Percentiles rank a stretch among this genome's conserved stretches.
Evolutionary conservation across 768 basidiomycete genomes (phyloP).

Genomic region (Kwoniella shandongensis): DNA sequence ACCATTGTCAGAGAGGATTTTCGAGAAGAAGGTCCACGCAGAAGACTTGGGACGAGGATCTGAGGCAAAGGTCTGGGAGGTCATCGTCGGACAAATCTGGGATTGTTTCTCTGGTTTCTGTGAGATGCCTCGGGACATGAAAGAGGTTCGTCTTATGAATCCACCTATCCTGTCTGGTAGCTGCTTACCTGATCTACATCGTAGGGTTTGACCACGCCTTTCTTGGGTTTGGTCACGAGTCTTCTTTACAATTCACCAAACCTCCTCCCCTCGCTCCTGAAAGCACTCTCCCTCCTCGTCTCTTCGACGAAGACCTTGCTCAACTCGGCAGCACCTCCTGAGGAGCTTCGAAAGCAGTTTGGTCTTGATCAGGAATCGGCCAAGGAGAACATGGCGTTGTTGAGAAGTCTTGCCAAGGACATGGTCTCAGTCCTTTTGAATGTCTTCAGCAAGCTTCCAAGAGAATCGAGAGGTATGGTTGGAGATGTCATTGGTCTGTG

Average conservation of each 20-base stretch:
- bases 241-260: conserved; percentile 85
- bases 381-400: conserved; percentile 65
- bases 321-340: conserved; percentile 55
- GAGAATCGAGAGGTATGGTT: conserved; percentile 71
- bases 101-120: conserved; percentile 87
- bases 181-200: background rate
- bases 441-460: conserved; percentile 82
- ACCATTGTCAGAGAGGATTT: conserved; percentile 89
- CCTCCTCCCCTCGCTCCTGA: conserved; percentile 77
- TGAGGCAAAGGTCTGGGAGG: conserved; percentile 94
- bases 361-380: conserved; percentile 65
- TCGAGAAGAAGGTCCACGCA: conserved; percentile 77
- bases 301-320: conserved; percentile 70
- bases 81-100: conserved; percentile 92
- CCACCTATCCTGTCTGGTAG: no score
- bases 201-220: conserved; percentile 71
- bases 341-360: conserved; percentile 55
- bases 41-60: conserved; percentile 63
- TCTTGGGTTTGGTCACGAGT: conserved; percentile 87
- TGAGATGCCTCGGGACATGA: conserved; percentile 71
- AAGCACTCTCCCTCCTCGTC: conserved; percentile 74
- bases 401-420: conserved; percentile 76
- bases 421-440: conserved; percentile 96
- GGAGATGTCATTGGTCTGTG: conserved; percentile 88
- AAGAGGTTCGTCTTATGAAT: conserved; percentile 59